Evolutionary conservation across 148 eudicot genomes (phyloP).

Genomic region (Bassia scoparia): DNA sequence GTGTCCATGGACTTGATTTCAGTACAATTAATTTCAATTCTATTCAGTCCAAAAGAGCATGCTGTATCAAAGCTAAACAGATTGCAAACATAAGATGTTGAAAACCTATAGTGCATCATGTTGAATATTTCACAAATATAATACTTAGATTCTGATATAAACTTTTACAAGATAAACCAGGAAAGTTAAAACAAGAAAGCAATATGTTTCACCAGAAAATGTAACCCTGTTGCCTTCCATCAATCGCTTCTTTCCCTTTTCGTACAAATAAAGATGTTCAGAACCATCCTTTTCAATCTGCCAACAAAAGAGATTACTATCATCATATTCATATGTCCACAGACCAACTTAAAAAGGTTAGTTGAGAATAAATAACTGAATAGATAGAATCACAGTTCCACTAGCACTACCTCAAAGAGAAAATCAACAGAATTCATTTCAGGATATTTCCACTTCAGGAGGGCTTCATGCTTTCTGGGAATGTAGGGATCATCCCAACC

Average conservation of each 20-base stretch:
- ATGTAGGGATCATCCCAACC: constrained; percentile 99
- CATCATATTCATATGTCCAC: no score
- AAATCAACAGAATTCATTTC: constrained; percentile 98
- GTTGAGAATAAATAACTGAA: not conserved
- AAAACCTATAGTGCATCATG: no score
- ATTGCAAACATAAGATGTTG: no score
- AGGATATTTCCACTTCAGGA: constrained; percentile 97
- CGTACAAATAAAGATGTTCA: constrained; percentile 60
- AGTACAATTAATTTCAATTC: no score
- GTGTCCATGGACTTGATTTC: no score
- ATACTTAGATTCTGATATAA: no score
- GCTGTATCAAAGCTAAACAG: no score
- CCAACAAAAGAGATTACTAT: constrained; percentile 10
- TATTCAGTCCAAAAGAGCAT: no score
- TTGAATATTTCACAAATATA: no score
- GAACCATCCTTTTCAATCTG: constrained; percentile 61
- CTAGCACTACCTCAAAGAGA: constrained; percentile 72
- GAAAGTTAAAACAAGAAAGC: no score
- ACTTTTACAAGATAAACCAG: no score
- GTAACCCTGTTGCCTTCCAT: constrained; percentile 70
- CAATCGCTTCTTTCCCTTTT: constrained; percentile 79
- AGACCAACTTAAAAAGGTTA: not conserved
- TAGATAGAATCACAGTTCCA: no score
- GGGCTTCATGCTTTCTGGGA: constrained; percentile 94
- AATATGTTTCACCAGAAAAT: constrained; percentile 21